These are phyloP conservation scores for Beauveria medogensis DNA, from an alignment of 2,329 filamentous ascomycete species.

Conservation along the genomic window DNA sequence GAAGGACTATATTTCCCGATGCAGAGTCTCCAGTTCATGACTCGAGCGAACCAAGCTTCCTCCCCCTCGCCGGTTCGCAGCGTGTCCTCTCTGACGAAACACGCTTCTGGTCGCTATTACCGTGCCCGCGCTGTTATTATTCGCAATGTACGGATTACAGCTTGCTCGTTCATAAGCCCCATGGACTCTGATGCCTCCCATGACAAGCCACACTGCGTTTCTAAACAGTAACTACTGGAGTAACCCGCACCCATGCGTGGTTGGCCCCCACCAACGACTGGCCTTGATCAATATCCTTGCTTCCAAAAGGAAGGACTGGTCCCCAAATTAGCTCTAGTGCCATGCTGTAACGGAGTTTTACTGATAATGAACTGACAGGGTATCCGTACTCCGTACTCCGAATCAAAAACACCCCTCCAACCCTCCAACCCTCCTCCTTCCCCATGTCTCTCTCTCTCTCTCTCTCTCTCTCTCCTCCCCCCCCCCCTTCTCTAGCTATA, in stretches of 20 bases:
- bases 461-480: neutral
- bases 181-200: constrained; percentile 3
- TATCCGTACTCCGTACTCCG: neutral
- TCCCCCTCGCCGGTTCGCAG: neutral
- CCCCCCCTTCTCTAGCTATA: neutral
- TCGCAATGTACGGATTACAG: too few species aligned
- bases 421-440: neutral
- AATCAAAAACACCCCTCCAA: neutral
- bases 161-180: neutral
- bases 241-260: constrained; percentile 9
- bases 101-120: neutral
- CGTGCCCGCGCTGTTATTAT: too few species aligned
- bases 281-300: constrained; percentile 10
- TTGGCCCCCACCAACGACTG: constrained; percentile 11
- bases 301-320: constrained; percentile 3
- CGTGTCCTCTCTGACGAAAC: neutral
- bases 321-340: neutral
- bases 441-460: neutral
- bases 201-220: constrained; percentile 1
- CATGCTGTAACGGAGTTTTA: neutral
- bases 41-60: neutral
- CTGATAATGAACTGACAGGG: constrained; percentile 8
- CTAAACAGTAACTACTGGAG: constrained; percentile 5
- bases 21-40: neutral
- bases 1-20: too few species aligned